phyloP scores from a whole-genome alignment of 1,139 yeast species.

The Debaryomyces singareniensis region DNA sequence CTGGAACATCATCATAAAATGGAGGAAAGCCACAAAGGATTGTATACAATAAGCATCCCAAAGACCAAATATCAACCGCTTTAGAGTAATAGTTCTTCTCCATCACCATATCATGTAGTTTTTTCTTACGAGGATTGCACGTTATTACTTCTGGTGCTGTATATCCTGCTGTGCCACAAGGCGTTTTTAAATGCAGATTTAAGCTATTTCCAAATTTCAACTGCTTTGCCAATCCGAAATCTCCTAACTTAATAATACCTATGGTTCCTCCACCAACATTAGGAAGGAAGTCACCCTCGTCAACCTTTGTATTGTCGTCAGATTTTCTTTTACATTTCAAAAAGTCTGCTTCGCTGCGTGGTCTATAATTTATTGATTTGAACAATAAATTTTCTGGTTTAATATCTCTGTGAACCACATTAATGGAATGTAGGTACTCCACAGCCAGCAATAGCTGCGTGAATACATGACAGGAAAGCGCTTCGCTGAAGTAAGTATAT shows the following conservation, averaged over 20 bases:
- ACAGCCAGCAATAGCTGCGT: constrained; percentile 80
- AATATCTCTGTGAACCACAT: constrained; percentile 91
- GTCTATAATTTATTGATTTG: constrained; percentile 36
- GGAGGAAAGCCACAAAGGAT: constrained; percentile 95
- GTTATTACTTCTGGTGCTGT: constrained; percentile 90
- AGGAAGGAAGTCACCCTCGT: constrained; percentile 77
- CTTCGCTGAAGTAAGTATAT: constrained; percentile 84
- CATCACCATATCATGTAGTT: constrained; percentile 15
- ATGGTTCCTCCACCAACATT: constrained; percentile 89
- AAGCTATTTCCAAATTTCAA: constrained; percentile 42
- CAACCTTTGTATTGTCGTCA: constrained; percentile 72
- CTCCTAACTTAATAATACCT: constrained; percentile 82
- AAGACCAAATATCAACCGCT: constrained; percentile 93
- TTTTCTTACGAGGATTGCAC: constrained; percentile 17
- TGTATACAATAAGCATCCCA: constrained; percentile 89
- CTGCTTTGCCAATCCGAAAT: constrained; percentile 87
- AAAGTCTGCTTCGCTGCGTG: constrained; percentile 38
- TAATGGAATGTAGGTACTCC: constrained; percentile 67
- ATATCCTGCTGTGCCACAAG: constrained; percentile 61
- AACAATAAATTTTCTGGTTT: constrained; percentile 91
- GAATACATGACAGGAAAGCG: constrained; percentile 77
- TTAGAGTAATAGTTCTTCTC: constrained; percentile 80
- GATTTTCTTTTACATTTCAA: constrained; percentile 49
- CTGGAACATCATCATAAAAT: constrained; percentile 83
- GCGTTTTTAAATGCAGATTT: constrained; percentile 51